Base-by-base conservation (phyloP, 2,329 filamentous ascomycete genomes). In the Trematosphaeria pertusa region DNA sequence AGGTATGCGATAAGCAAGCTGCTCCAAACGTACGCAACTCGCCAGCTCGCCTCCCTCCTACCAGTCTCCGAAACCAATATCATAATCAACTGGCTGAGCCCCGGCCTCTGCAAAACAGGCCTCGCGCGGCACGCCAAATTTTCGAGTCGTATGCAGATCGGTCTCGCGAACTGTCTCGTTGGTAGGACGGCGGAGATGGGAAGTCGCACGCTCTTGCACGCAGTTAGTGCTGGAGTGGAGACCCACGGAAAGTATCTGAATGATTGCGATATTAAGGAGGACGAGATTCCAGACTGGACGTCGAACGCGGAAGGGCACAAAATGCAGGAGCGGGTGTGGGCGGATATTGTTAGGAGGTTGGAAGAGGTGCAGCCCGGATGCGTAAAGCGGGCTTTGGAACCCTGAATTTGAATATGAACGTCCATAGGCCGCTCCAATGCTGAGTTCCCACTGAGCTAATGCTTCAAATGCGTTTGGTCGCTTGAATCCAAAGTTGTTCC, bases 131-230 rank as follows among this genome's bases (percentile, higher is more conserved):
- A 54, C 15, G 24, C 37, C 4, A 12, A n/a, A 3, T 32, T 40
- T 14, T 31, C 54, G 6, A 32, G 43, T 14, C 31, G 53, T 7
- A 50, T 53, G 6, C 24, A 21, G 6, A 43, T 56, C 9, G 26
- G 19, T 14, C n/a, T 59, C 2, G 17, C 61, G 8, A 45, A 51
- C 18, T 9, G 46, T 10, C 4, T 61, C 2, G 49, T 65, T 15
- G 71, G 66, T 4, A 52, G 73, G 2, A 69, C 65, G 3, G 70
- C 69, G 0, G 73, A 76, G 48, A 66, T 71, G 6, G 74, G 74
- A 0, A 63, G 61, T 19, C 55, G 73, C 17, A 76, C 69, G 0
- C 56, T 75, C 14, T 65, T 76, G 2, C 57, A 71, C 52, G 72
- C 65, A 1, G 70, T 64, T 6, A 42, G 61, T 17, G 50, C 45